Percentiles rank a stretch among this genome's conserved stretches.
phyloP scores from a whole-genome alignment of 106 monocot genomes.

The Apostasia shenzhenica region DNA sequence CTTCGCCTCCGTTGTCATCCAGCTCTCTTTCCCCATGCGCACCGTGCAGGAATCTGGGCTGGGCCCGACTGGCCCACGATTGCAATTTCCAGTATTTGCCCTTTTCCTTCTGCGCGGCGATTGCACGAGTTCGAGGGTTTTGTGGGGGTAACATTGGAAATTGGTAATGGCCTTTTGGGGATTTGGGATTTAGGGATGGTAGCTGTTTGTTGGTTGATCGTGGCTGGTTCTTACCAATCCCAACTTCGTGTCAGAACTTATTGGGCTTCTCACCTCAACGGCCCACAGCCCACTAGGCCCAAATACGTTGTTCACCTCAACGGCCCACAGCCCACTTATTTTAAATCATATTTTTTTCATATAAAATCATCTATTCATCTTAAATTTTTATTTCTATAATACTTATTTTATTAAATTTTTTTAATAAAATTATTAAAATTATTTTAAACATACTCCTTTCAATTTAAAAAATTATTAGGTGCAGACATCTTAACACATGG shows the following conservation, averaged over 20 bases:
- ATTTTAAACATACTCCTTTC: no score
- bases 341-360: neutral
- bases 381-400: no score
- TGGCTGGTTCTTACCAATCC: slow-evolving; percentile 6
- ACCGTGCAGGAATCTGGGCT: neutral
- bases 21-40: no score
- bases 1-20: no score
- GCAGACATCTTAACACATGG: no score
- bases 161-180: slow-evolving; percentile 6
- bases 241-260: neutral
- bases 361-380: neutral
- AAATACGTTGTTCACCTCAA: no score
- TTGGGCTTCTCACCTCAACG: neutral
- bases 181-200: slow-evolving; percentile 17
- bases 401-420: no score
- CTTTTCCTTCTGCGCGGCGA: no score
- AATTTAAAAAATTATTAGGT: no score
- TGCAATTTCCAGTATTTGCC: neutral
- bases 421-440: no score
- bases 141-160: neutral
- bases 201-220: slow-evolving; percentile 6
- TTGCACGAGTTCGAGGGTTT: no score
- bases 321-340: neutral
- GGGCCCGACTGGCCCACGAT: neutral
- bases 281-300: neutral